Conservation (phyloP, 2,329 filamentous ascomycete genomes). For the Microascus cirrosus region DNA sequence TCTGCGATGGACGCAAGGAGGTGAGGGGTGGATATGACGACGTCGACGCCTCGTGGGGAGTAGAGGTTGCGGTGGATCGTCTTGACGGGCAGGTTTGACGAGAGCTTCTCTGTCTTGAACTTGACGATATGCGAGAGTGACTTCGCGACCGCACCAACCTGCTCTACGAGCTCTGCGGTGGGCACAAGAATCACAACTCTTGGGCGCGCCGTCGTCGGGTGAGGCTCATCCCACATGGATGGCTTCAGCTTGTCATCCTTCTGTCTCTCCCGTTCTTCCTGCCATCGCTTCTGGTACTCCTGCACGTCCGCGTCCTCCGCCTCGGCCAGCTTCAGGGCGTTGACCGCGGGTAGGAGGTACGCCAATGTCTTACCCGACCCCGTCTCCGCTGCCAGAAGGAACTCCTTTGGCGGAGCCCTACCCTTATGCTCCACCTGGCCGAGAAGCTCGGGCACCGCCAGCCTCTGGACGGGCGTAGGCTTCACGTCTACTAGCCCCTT, state of each 20-base stretch:
- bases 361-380: constrained; percentile 95
- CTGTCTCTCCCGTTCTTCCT: constrained; percentile 46
- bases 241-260: constrained; percentile 40
- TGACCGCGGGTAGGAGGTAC: constrained; percentile 74
- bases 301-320: constrained; percentile 45
- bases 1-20: constrained; percentile 80
- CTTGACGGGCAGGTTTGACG: constrained; percentile 61
- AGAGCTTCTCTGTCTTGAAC: constrained; percentile 74
- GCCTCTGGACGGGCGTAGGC: constrained; percentile 80
- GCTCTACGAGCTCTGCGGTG: constrained; percentile 80
- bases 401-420: constrained; percentile 36
- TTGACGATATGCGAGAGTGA: constrained; percentile 74
- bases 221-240: constrained; percentile 56
- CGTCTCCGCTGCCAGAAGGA: constrained; percentile 86
- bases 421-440: constrained; percentile 27
- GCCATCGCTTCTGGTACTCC: constrained; percentile 42
- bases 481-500: constrained; percentile 61
- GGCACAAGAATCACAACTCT: constrained; percentile 80
- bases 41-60: constrained; percentile 67
- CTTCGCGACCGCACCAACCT: constrained; percentile 76
- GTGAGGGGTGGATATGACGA: constrained; percentile 81
- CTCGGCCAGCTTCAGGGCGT: constrained; percentile 74
- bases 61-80: constrained; percentile 82
- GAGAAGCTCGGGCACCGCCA: constrained; percentile 77
- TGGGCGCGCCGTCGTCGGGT: constrained; percentile 67